phyloP scores from a whole-genome alignment of 2,329 filamentous ascomycete genomes.

The Trichoderma pleuroti region DNA sequence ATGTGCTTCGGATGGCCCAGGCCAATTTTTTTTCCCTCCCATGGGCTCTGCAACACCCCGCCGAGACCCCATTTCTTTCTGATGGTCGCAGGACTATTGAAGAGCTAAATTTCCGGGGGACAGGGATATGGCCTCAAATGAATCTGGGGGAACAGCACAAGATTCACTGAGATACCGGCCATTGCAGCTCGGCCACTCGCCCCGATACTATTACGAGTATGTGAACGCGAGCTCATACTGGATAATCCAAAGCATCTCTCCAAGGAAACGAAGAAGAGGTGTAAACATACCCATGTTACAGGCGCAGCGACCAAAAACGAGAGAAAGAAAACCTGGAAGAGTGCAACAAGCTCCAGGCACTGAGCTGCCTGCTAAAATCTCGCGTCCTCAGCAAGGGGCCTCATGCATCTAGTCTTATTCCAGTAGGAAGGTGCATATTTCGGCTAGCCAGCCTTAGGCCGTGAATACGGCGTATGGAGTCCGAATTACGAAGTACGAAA shows the following conservation, averaged over 20 bases:
- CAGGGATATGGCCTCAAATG: constrained; percentile 1
- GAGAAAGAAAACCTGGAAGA: neutral
- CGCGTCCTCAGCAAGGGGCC: constrained; percentile 1
- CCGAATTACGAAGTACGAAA: neutral
- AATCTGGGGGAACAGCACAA: constrained; percentile 14
- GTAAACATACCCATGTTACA: neutral
- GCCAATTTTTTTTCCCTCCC: neutral
- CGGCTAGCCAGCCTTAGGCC: constrained; percentile 8
- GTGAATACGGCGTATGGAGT: neutral
- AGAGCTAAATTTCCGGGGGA: constrained; percentile 22
- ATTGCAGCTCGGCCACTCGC: neutral
- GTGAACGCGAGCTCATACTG: neutral
- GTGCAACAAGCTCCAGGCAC: neutral
- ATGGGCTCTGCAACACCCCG: neutral
- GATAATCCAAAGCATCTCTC: neutral
- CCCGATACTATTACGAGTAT: neutral
- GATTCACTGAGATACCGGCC: neutral
- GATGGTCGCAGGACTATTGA: constrained; percentile 20
- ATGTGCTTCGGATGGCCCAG: constrained; percentile 7
- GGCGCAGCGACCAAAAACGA: neutral
- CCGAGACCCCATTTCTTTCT: constrained; percentile 4
- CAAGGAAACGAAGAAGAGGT: neutral
- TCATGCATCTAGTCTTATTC: constrained; percentile 14
- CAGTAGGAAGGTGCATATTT: constrained; percentile 15
- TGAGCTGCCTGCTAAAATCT: neutral